Conservation (phyloP, 306 rosid genomes). For the Quercus wislizeni region DNA sequence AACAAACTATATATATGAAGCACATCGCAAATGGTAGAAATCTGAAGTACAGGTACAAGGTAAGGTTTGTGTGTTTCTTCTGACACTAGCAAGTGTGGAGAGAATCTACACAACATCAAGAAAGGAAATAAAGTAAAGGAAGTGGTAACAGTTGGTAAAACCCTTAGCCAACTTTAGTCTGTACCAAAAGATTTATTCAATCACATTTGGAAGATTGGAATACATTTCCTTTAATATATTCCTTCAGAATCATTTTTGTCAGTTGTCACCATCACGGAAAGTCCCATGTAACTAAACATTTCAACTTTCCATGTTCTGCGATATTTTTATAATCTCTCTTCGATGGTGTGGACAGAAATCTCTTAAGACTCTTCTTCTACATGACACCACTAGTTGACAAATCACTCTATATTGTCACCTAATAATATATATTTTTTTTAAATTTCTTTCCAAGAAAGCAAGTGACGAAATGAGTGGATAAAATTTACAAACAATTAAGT, state of each 20-base stretch:
- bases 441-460: too few relatives aligned
- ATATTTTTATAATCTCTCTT: background rate
- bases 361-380: background rate
- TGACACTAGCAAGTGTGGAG: conserved; percentile 30
- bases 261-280: conserved; percentile 52
- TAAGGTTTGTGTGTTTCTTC: conserved; percentile 16
- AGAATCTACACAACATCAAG: conserved; percentile 31
- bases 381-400: background rate
- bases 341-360: background rate
- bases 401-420: background rate
- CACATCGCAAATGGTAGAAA: background rate
- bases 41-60: conserved; percentile 5
- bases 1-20: background rate
- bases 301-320: conserved; percentile 36
- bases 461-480: too few relatives aligned
- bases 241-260: conserved; percentile 34
- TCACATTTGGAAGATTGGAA: conserved; percentile 35
- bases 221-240: conserved; percentile 52
- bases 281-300: conserved; percentile 53
- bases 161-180: conserved; percentile 17
- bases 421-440: background rate
- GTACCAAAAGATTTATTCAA: conserved; percentile 27
- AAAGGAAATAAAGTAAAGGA: conserved; percentile 9
- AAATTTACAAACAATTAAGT: too few relatives aligned
- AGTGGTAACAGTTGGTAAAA: background rate